Evolutionary conservation across 805 yeast genomes (phyloP).

Genomic region (Zygoascus biomembranicola): DNA sequence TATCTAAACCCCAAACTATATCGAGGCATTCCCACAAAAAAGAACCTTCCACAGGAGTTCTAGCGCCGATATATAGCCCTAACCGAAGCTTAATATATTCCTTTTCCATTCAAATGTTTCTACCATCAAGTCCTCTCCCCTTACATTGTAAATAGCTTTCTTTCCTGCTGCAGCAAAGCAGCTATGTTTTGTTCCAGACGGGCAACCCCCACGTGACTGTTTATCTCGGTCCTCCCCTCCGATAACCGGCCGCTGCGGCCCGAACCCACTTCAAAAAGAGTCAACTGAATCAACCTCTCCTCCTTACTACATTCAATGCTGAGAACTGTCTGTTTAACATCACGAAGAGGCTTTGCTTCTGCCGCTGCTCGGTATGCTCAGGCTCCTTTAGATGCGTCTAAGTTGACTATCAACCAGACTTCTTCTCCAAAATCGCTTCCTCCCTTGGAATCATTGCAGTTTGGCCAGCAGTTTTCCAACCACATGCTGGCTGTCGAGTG

Average conservation of each 20-base stretch:
- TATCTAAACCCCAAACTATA: too few species aligned
- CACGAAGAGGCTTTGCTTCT: background rate
- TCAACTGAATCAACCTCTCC: background rate
- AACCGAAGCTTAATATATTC: too few species aligned
- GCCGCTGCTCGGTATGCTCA: background rate
- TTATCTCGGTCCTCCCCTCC: background rate
- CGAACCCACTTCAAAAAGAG: background rate
- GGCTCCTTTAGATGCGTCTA: constrained; percentile 40
- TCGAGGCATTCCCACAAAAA: too few species aligned
- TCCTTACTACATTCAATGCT: background rate
- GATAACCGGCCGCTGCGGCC: background rate
- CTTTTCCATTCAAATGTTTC: too few species aligned
- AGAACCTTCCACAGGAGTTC: too few species aligned
- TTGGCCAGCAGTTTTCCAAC: constrained; percentile 71
- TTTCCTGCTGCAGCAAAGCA: too few species aligned
- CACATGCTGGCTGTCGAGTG: constrained; percentile 88
- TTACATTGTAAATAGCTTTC: too few species aligned
- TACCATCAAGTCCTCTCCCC: too few species aligned
- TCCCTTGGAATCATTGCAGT: constrained; percentile 56
- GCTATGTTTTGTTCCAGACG: too few species aligned
- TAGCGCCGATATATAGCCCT: too few species aligned
- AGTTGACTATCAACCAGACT: constrained; percentile 41
- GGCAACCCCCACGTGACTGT: too few species aligned
- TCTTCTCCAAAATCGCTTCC: constrained; percentile 44
- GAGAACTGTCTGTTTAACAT: background rate